Evolutionary conservation across 345 rosid species (phyloP), one percentile per base, ranked within the genome.

Genomic region (Toxicodendron radicans): DNA sequence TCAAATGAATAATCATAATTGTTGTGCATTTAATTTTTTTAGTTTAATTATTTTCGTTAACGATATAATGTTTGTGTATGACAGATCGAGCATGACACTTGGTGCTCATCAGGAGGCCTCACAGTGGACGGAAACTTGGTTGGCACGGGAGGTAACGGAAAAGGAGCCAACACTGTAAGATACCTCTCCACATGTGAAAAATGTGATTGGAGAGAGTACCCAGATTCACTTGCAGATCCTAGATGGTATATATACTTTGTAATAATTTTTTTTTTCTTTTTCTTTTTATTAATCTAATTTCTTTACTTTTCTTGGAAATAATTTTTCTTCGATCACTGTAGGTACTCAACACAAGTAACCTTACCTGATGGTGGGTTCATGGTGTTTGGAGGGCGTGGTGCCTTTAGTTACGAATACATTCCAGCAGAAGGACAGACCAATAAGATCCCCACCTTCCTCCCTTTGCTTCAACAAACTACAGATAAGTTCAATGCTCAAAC

Each of bases 71-170:
- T 38, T 6, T 38, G 43, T 41, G 10, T 11, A 16, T 12, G 20
- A 62, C 76, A 91, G 97, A 83, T 90, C 13, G 17, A 76, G 38
- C 86, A 90, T 0, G 98, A 95, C 64, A 91, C 99, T 8, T 93
- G 98, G 99, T 95, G 98, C 71, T 95, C 99, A n/a, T 90, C 93
- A 0, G 98, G 98, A 64, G 98, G 95, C 59, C 84, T 95, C 5
- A 81, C 85, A 0, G 5, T 74, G 6, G 86, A 95, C 16, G 96
- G 98, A 1, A 85, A 87, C 45, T 56, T 91, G 23, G 87, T 93
- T 32, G 87, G 97, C 60, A 88, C 92, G 0, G 99, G 97, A 48
- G 98, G 99, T 10, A 90, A 62, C 10, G 79, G 75, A n/a, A 80
- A 75, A 14, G 97, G 99, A 32, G 86, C 88, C 14, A 84, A 83